These are phyloP conservation scores for Kernera saxatilis DNA, from an alignment of 345 rosid genomes.

Conservation along the genomic window DNA sequence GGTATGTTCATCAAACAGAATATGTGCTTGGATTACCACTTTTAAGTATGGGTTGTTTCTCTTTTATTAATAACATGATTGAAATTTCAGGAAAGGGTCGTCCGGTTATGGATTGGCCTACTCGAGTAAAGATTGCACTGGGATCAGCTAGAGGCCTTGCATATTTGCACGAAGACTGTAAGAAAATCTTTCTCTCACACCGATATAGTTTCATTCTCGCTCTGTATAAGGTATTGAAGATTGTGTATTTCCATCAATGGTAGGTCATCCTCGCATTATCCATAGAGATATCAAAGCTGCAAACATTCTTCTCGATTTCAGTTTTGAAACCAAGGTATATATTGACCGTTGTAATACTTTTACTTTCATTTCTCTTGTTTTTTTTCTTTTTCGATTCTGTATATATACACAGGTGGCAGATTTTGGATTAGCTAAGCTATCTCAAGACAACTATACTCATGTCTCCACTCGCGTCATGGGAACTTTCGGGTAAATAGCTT, in stretches of 20 bases:
- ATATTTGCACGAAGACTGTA: conserved; percentile 96
- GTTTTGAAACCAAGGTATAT: conserved; percentile 69
- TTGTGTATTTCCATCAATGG: neutral
- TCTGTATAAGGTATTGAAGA: neutral
- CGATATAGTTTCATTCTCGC: neutral
- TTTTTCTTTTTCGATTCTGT: neutral
- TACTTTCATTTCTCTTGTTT: neutral
- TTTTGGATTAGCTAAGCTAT: conserved; percentile 88
- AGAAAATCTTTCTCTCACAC: conserved; percentile 10
- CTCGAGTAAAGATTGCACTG: conserved; percentile 69
- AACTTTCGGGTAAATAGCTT: conserved; percentile 75
- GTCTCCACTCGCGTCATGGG: conserved; percentile 97
- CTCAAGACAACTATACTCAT: conserved; percentile 80
- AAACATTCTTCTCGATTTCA: conserved; percentile 75
- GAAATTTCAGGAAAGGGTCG: conserved; percentile 48
- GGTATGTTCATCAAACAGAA: conserved; percentile 32
- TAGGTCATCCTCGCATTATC: conserved; percentile 88
- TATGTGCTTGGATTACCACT: neutral
- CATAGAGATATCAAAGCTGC: conserved; percentile 89
- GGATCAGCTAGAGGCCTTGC: conserved; percentile 96
- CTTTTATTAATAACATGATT: neutral
- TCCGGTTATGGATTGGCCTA: conserved; percentile 65
- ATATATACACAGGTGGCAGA: conserved; percentile 66
- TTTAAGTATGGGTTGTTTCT: neutral
- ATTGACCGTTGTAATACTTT: neutral